Percentiles rank a stretch among this genome's conserved stretches.
Conservation (phyloP, 495 filamentous ascomycete species). For the Letharia lupina region DNA sequence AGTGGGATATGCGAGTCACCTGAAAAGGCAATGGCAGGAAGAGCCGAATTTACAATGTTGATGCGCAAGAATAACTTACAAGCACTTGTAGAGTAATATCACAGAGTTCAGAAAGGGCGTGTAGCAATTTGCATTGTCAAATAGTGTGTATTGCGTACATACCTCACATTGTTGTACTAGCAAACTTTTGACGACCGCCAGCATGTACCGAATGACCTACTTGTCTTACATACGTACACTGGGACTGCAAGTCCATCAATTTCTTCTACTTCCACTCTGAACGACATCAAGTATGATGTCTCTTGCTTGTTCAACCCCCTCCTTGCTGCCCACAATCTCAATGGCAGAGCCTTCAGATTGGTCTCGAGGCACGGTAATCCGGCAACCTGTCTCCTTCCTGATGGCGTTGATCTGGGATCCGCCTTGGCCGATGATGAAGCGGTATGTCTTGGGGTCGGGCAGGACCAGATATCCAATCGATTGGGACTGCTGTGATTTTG, state of each 20-base stretch:
- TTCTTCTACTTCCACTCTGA: slow-evolving; percentile 36
- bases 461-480: slow-evolving; percentile 75
- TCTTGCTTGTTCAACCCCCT: slow-evolving; percentile 79
- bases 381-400: slow-evolving; percentile 82
- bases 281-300: slow-evolving; percentile 82
- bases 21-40: neutral
- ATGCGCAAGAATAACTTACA: no score
- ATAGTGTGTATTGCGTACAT: neutral
- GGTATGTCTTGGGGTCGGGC: slow-evolving; percentile 81
- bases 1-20: neutral
- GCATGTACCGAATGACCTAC: neutral
- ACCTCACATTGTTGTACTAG: neutral
- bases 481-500: slow-evolving; percentile 53
- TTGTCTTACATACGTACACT: neutral
- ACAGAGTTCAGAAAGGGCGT: neutral
- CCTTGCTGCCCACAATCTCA: slow-evolving; percentile 69
- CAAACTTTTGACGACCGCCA: neutral
- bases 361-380: slow-evolving; percentile 81
- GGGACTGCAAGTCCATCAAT: neutral
- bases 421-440: slow-evolving; percentile 80
- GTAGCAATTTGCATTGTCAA: neutral
- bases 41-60: no score
- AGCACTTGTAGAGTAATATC: no score
- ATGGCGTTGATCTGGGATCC: slow-evolving; percentile 89
- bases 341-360: slow-evolving; percentile 74